Evolutionary conservation across 2,329 filamentous ascomycete genomes (phyloP).

Genomic region (Exophiala spinifera): DNA sequence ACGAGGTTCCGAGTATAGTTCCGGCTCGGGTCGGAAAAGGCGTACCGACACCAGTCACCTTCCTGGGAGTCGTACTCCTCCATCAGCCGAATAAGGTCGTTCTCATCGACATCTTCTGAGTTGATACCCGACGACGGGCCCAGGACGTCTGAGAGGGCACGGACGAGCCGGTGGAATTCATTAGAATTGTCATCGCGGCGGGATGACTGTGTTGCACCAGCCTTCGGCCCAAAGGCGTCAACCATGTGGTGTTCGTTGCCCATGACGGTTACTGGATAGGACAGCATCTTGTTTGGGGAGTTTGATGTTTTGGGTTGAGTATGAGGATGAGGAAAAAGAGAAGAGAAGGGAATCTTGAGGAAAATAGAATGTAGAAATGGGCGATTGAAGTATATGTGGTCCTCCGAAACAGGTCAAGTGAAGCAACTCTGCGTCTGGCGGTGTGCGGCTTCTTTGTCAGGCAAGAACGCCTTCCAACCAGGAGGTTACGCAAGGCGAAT

Average conservation of each 20-base stretch:
- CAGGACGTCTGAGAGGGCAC: slow-evolving; percentile 68
- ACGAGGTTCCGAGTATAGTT: slow-evolving; percentile 86
- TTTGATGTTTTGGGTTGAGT: neutral
- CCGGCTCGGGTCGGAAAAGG: slow-evolving; percentile 65
- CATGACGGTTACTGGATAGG: slow-evolving; percentile 3
- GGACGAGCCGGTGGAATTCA: slow-evolving; percentile 66
- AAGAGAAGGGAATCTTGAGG: neutral
- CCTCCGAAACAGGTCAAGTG: neutral
- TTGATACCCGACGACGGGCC: slow-evolving; percentile 79
- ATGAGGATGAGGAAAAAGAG: neutral
- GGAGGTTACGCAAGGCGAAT: neutral
- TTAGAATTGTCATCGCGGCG: slow-evolving; percentile 8
- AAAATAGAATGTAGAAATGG: neutral
- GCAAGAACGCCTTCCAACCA: neutral
- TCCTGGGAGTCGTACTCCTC: slow-evolving; percentile 66
- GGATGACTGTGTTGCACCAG: slow-evolving; percentile 11
- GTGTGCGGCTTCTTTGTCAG: slow-evolving; percentile 3
- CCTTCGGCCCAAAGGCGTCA: neutral
- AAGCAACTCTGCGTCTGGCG: slow-evolving; percentile 1
- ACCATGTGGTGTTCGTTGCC: neutral
- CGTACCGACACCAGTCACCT: slow-evolving; percentile 71
- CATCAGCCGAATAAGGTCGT: slow-evolving; percentile 71
- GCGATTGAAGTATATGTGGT: neutral
- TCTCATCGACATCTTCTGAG: slow-evolving; percentile 75
- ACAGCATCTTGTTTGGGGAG: slow-evolving; percentile 7